Evolutionary conservation across 495 filamentous ascomycete species (phyloP), one percentile per base, ranked within the genome.

Genomic region (Penicillium ochrochloron): DNA sequence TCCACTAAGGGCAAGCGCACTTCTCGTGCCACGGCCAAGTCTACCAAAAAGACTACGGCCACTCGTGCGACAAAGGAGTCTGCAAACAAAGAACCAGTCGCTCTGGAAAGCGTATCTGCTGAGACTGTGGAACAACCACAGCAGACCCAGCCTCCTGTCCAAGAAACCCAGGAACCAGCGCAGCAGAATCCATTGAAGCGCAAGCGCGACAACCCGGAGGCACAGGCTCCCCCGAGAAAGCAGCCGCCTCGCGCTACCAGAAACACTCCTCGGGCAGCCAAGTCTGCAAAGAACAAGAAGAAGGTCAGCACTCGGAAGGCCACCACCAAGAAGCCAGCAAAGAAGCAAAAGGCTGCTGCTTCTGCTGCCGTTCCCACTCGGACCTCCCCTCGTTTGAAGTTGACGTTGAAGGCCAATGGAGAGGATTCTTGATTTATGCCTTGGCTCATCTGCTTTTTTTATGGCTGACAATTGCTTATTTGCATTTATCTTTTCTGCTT

Each of bases 31-130:
- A 23, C 15, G 10, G 9, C 37, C 51, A 71, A 64, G 57, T 21
- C 50, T 12, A 39, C 31, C 33, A 27, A 52, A 17, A 57, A 53
- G 41, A 17, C 57, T 57, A 34, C 23, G n/a, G 39, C 19, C 23
- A 29, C 46, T 7, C 52, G 41, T n/a, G 51, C 50, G 11, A 31
- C 58, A 37, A 55, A 52, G 39, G 52, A 65, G 41, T 56, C 48
- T n/a, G 19, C 19, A 42, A 19, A 21, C 12, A 44, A 44, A 19
- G 11, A 41, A 17, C 9, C 23, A 17, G 23, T 41, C 12, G 34
- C 27, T 31, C n/a, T 54, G 15, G 7, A 57, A 19, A 19, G 0
- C 3, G 21, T n/a, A 23, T 57, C 54, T 12, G 31, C 54, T 27
- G 35, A 33, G 15, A 8, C 9, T 41, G 35, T 39, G 19, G 54